Evolutionary conservation across 1,284 basidiomycete species (phyloP), one percentile per base, ranked within the genome.

Genomic region (Irpex sp.): DNA sequence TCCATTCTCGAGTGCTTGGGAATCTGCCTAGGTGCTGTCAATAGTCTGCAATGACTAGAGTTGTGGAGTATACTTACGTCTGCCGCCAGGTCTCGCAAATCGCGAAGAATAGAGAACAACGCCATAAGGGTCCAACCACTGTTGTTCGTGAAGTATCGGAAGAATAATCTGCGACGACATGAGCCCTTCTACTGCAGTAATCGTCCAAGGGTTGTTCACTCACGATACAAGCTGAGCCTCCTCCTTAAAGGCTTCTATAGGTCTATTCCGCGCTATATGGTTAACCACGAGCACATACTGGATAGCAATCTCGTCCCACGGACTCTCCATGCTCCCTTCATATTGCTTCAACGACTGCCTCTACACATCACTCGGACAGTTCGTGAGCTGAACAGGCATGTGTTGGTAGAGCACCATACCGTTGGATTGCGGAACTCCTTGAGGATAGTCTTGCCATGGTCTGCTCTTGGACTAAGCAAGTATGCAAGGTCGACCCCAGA

Each of bases 221-320:
- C 66, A 75, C 74, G 66, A 70, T 61, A 71, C 65, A 15, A 75
- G 67, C 4, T 66, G 67, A 61, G 69, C 69, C 57, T 93, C 87
- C 68, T 92, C 89, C 69, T 86, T 90, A 74, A 92, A 93, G 49
- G 91, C 92, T 57, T 92, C 91, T 31, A 74, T 79, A 34, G 83
- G 81, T 52, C 86, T 81, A 68, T 85, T 82, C 67, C 84, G 88
- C 55, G 85, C 86, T 48, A 88, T 82, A 73, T 89, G 83, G 55
- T 82, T 82, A 63, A 89, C 87, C 36, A 88, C 86, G 66, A 92
- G 75, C 13, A 92, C 85, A 73, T 93, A 93, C 71, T 91, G 86
- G 56, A 92, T 85, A 4, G 88, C 86, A 67, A 93, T 89, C 62
- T 93, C 91, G 66, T 92, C 91, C 92, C 92, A 93, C 11, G 92